Evolutionary conservation across 1,284 basidiomycete genomes (phyloP).

Genomic region (Calocybe gambosa): DNA sequence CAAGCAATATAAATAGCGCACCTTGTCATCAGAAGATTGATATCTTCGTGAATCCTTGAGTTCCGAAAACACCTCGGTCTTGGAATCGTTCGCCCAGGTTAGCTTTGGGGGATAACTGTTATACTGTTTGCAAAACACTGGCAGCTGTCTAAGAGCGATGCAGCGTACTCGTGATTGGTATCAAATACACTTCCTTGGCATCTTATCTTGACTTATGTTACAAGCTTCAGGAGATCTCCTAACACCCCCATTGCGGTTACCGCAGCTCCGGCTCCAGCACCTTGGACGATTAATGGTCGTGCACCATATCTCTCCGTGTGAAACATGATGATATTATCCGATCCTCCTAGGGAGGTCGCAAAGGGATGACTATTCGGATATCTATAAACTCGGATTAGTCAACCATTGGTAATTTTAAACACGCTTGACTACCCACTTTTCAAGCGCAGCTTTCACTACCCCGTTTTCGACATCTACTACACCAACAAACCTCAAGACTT

Average conservation of each 20-base stretch:
- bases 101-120: no score
- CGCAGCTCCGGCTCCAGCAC: constrained; percentile 92
- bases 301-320: constrained; percentile 85
- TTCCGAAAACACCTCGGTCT: no score
- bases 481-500: constrained; percentile 91
- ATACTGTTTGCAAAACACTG: no score
- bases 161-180: no score
- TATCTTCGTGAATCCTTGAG: no score
- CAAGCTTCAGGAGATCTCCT: constrained; percentile 69
- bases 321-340: constrained; percentile 98
- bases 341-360: constrained; percentile 90
- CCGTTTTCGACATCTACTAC: constrained; percentile 80
- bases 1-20: no score
- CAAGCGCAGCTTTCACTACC: constrained; percentile 81
- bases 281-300: constrained; percentile 88
- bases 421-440: constrained; percentile 49
- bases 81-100: no score
- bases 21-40: no score
- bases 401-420: neutral
- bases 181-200: no score
- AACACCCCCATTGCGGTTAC: constrained; percentile 98
- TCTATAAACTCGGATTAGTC: constrained; percentile 46
- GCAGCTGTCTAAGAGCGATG: no score
- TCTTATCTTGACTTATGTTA: constrained; percentile 9
- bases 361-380: constrained; percentile 90